A percentile compares a stretch with the other conserved stretches of the same genome.
phyloP scores from a whole-genome alignment of 2,329 filamentous ascomycete species.

The Fusarium humuli region DNA sequence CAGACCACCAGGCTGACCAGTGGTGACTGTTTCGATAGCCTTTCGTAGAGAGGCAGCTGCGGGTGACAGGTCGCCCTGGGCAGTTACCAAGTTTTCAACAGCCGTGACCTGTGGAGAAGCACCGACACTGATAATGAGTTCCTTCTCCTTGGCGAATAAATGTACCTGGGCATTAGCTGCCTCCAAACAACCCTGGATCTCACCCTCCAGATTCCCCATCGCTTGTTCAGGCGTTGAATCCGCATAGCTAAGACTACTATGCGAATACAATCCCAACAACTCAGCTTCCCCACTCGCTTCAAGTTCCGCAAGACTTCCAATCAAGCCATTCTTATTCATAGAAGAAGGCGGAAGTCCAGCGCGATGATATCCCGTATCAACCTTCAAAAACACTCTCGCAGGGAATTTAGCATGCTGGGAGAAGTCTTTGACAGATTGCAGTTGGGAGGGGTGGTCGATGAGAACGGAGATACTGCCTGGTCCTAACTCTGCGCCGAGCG shows the following conservation, averaged over 20 bases:
- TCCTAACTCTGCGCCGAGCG: slow-evolving; percentile 59
- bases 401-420: slow-evolving; percentile 46
- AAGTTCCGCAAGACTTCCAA: slow-evolving; percentile 50
- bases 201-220: slow-evolving; percentile 47
- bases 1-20: slow-evolving; percentile 3
- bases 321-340: slow-evolving; percentile 54
- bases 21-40: neutral
- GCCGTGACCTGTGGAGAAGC: slow-evolving; percentile 51
- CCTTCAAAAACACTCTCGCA: slow-evolving; percentile 66
- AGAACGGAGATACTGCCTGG: slow-evolving; percentile 63
- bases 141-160: slow-evolving; percentile 26
- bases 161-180: slow-evolving; percentile 28
- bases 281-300: slow-evolving; percentile 21
- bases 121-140: slow-evolving; percentile 48
- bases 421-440: slow-evolving; percentile 50
- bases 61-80: neutral
- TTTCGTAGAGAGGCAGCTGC: slow-evolving; percentile 13
- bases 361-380: slow-evolving; percentile 73
- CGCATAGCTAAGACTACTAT: slow-evolving; percentile 51
- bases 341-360: slow-evolving; percentile 64
- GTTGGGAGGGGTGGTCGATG: slow-evolving; percentile 66
- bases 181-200: slow-evolving; percentile 49
- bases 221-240: slow-evolving; percentile 44
- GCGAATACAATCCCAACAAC: slow-evolving; percentile 49
- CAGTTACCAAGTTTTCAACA: slow-evolving; percentile 40